These are phyloP conservation scores for Rhodomyrtus psidioides DNA, from an alignment of 441 rosid species.

Conservation along the genomic window DNA sequence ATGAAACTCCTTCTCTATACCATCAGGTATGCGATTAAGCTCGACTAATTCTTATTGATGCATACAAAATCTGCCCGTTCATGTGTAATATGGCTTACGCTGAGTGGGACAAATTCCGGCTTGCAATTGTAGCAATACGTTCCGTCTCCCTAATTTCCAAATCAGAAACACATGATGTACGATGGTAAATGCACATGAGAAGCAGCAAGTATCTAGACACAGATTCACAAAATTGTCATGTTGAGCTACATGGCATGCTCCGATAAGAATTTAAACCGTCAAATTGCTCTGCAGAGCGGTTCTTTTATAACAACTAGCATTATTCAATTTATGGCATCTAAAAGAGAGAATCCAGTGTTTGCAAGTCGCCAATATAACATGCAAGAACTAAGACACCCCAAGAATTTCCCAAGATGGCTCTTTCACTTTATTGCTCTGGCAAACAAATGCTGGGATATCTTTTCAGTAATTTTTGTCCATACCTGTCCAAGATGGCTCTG, in stretches of 20 bases:
- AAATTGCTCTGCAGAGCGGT: neutral
- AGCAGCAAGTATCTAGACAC: neutral
- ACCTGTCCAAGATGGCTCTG: neutral
- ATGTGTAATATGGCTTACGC: neutral
- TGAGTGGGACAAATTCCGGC: neutral
- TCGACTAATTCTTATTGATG: neutral
- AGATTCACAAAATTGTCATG: neutral
- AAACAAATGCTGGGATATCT: neutral
- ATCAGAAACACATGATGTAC: neutral
- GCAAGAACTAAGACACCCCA: neutral
- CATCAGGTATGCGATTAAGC: neutral
- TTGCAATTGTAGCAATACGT: neutral
- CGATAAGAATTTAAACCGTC: neutral
- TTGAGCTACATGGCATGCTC: neutral
- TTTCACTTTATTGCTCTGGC: neutral
- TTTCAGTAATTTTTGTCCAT: neutral
- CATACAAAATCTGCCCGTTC: neutral
- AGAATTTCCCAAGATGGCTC: neutral
- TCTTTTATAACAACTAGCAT: neutral
- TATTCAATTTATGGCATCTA: neutral
- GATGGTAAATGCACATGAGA: neutral
- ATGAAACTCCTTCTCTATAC: neutral
- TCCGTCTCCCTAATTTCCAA: neutral
- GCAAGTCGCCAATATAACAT: neutral
- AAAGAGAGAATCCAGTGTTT: neutral